Percentiles rank a stretch among this genome's conserved stretches.
phyloP scores from a whole-genome alignment of 148 eudicot species.

The Spergularia bocconei region DNA sequence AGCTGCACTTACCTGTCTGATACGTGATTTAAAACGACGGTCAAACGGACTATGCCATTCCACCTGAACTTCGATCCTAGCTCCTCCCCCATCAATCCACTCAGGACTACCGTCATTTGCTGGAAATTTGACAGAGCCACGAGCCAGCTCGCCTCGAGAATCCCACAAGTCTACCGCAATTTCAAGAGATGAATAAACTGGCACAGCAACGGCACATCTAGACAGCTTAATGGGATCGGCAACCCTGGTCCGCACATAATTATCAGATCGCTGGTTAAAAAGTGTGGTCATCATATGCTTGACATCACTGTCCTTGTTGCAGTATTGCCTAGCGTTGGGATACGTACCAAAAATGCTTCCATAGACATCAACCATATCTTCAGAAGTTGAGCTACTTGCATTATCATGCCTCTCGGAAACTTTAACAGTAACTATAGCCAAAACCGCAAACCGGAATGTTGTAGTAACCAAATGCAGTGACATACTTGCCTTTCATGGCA shows the following conservation, averaged over 20 bases:
- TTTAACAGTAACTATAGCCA: not conserved
- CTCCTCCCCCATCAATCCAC: not conserved
- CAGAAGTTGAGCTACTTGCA: too few species aligned
- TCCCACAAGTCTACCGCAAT: not conserved
- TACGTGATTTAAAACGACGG: too few species aligned
- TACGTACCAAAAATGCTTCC: slow-evolving; percentile 2
- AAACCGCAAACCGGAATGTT: not conserved
- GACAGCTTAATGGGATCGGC: not conserved
- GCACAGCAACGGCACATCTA: not conserved
- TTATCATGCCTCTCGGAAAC: not conserved
- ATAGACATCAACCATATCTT: slow-evolving; percentile 3
- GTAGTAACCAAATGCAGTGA: slow-evolving; percentile 1
- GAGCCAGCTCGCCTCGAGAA: not conserved
- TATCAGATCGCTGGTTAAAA: slow-evolving; percentile 2
- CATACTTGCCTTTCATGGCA: not conserved
- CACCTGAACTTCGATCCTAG: too few species aligned
- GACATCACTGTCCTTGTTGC: not conserved
- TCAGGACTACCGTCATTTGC: not conserved
- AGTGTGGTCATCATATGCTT: not conserved
- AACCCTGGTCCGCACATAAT: not conserved
- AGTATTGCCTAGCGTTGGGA: not conserved
- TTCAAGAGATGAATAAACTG: not conserved
- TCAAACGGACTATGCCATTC: too few species aligned
- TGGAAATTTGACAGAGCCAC: not conserved
- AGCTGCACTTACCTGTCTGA: too few species aligned